Conservation (phyloP, 768 basidiomycete species). For the Serendipita sp. region DNA sequence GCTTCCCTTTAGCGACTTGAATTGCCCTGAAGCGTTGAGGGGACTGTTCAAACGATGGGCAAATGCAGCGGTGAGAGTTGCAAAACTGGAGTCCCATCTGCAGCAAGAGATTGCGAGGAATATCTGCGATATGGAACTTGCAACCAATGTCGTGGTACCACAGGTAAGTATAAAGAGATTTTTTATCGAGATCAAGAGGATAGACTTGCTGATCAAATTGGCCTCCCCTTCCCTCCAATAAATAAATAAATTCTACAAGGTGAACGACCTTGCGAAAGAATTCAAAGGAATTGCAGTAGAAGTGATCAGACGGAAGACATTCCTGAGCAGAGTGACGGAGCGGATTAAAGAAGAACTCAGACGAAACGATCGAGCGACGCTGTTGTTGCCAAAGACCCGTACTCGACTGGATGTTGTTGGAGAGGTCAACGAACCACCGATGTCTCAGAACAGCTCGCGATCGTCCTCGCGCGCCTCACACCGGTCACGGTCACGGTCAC, state of each 20-base stretch:
- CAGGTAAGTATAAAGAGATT: neutral
- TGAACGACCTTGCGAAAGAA: neutral
- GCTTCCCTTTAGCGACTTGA: neutral
- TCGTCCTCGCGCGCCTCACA: neutral
- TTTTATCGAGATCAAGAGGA: neutral
- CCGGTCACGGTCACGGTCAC: neutral
- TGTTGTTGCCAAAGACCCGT: neutral
- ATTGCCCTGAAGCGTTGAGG: neutral
- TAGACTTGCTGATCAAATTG: neutral
- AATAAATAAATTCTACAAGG: neutral
- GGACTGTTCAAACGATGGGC: neutral
- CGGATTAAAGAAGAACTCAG: neutral
- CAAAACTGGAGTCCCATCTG: neutral
- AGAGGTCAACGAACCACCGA: neutral
- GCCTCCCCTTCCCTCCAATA: neutral
- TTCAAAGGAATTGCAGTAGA: neutral
- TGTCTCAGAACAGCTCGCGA: neutral
- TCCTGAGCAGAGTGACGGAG: neutral
- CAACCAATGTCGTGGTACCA: neutral
- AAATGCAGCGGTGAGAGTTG: neutral
- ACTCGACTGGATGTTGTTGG: neutral
- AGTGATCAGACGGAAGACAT: neutral
- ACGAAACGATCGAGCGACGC: no score
- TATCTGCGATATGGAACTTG: neutral
- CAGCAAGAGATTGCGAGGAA: constrained; percentile 2